Evolutionary conservation across 257 asterid genomes (phyloP).

Genomic region (Nemophila menziesii): DNA sequence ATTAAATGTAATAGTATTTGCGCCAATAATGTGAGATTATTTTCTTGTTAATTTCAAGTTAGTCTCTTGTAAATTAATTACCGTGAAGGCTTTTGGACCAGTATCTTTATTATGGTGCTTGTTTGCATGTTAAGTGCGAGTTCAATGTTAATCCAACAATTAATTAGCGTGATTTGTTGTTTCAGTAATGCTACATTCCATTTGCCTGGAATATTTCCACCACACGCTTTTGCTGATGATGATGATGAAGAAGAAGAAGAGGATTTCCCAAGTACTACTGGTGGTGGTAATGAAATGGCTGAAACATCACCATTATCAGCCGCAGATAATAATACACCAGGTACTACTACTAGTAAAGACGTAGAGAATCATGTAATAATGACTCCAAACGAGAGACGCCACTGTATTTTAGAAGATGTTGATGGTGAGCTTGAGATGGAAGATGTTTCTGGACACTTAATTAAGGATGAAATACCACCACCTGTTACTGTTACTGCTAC

Average conservation of each 20-base stretch:
- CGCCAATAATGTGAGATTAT: too few relatives aligned
- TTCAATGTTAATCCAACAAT: neutral
- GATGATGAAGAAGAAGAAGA: conserved; percentile 61
- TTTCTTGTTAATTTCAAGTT: too few relatives aligned
- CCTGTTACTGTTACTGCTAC: conserved; percentile 16
- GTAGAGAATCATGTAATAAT: conserved; percentile 36
- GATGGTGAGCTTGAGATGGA: conserved; percentile 99
- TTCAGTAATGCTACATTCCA: conserved; percentile 40
- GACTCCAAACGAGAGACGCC: conserved; percentile 76
- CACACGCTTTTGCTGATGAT: conserved; percentile 28
- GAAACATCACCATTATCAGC: conserved; percentile 20
- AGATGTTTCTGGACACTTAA: conserved; percentile 76
- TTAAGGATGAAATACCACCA: conserved; percentile 46
- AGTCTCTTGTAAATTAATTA: too few relatives aligned
- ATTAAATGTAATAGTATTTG: too few relatives aligned
- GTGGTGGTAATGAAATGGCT: conserved; percentile 27
- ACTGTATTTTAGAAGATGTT: conserved; percentile 78
- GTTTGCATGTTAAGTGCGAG: neutral
- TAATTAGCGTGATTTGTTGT: neutral
- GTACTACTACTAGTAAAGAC: conserved; percentile 37
- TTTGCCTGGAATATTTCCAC: conserved; percentile 30
- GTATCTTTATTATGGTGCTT: too few relatives aligned
- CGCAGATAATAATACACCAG: conserved; percentile 35
- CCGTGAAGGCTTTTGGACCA: neutral
- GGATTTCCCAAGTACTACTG: conserved; percentile 27